Evolutionary conservation across 2,329 filamentous ascomycete species (phyloP).

Genomic region (Ophiostoma montium): DNA sequence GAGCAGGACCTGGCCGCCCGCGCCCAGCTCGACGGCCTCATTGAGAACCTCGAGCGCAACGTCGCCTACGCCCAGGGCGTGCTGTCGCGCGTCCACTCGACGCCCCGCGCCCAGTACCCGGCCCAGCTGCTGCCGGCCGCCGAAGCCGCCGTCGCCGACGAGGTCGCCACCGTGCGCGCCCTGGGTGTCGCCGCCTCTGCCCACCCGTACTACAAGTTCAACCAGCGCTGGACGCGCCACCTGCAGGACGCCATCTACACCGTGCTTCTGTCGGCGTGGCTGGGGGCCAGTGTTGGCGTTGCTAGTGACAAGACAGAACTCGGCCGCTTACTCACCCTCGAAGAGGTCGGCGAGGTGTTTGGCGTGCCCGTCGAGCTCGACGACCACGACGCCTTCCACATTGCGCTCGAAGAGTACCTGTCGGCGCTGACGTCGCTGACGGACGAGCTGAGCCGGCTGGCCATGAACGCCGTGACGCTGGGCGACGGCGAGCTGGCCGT

Average conservation of each 20-base stretch:
- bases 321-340: conserved; percentile 66
- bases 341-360: conserved; percentile 69
- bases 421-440: conserved; percentile 75
- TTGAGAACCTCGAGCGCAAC: conserved; percentile 72
- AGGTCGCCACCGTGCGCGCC: conserved; percentile 55
- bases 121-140: conserved; percentile 54
- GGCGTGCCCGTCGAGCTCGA: conserved; percentile 85
- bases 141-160: conserved; percentile 55
- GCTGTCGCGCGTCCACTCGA: conserved; percentile 81
- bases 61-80: conserved; percentile 69
- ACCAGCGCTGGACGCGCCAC: conserved; percentile 69
- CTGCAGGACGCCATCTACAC: conserved; percentile 62
- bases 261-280: conserved; percentile 52
- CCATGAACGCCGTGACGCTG: conserved; percentile 86
- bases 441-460: conserved; percentile 79
- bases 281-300: conserved; percentile 55
- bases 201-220: conserved; percentile 96
- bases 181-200: conserved; percentile 63
- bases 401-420: conserved; percentile 95
- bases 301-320: conserved; percentile 21
- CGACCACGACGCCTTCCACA: conserved; percentile 77
- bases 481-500: conserved; percentile 78
- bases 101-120: conserved; percentile 46
- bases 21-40: conserved; percentile 70
- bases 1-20: conserved; percentile 74